Base-by-base conservation (phyloP, 116 monocot species). In the Zostera marina region DNA sequence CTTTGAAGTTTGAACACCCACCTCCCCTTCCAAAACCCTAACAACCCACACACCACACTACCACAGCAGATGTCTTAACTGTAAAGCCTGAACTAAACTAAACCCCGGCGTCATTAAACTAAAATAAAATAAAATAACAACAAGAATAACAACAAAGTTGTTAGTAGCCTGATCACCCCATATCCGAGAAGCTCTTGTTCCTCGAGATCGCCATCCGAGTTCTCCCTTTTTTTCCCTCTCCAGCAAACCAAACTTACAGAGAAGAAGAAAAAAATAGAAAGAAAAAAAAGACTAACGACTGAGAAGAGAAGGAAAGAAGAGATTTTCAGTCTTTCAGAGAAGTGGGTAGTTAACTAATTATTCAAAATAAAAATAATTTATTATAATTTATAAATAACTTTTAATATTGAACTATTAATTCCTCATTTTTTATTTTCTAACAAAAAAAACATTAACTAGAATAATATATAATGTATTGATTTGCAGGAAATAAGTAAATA, bases 131-230 rank as follows among this genome's bases (percentile, higher is more conserved):
- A 32, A 32, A 32, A 32, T 5, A 1, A 32, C 32, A 32, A 5
- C 32, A 32, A 32, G 4, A 32, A 5, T 5, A 32, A 1, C 15
- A 4, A 9, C 8, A 14, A 38, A 0, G 38, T 16, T 5, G 42
- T 42, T 47, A 11, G 11, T 20, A 15, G 40, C 16, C 32, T 48
- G 57, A 63, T 83, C 72, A 83, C 19, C 79, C 79, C 63, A 78
- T 73, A 52, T 76, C 78, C 52, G 72, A 75, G 64, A 63, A 77
- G 74, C 72, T 70, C 73, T 65, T 65, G 58, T 42, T 17, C 47
- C 23, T 60, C n/a, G 22, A 77, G 63, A 72, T 72, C 75, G 73
- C 78, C 83, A 78, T 78, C 49, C 62, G 25, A 68, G 68, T 15
- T 17, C 45, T 13, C 14, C 12, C 5, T 14, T 46, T 20, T 49